phyloP scores from a whole-genome alignment of 306 rosid species.

The Hippophae gyantsensis region DNA sequence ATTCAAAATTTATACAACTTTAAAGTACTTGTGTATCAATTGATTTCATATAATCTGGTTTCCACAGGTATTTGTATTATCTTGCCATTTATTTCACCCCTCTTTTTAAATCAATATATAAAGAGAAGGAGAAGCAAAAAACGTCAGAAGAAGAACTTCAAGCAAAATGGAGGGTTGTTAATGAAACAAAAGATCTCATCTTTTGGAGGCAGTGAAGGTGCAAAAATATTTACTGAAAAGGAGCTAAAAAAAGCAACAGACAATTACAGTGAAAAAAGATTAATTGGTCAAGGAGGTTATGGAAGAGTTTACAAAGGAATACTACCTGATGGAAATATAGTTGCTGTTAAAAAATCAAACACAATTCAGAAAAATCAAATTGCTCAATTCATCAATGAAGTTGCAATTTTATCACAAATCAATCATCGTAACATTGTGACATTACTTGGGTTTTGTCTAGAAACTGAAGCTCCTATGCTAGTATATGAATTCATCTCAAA shows the following conservation, averaged over 20 bases:
- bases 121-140: conserved; percentile 15
- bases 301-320: conserved; percentile 31
- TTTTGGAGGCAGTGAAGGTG: conserved; percentile 22
- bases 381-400: conserved; percentile 34
- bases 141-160: conserved; percentile 30
- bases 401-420: conserved; percentile 38
- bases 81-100: too few relatives aligned
- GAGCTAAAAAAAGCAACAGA: conserved; percentile 44
- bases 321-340: conserved; percentile 18
- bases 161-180: conserved; percentile 50
- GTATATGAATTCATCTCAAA: conserved; percentile 53
- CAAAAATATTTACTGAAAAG: conserved; percentile 33
- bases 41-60: too few relatives aligned
- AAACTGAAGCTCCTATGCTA: conserved; percentile 42
- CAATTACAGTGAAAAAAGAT: conserved; percentile 9
- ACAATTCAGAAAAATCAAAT: conserved; percentile 27
- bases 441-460: conserved; percentile 46
- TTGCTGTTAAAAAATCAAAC: conserved; percentile 30
- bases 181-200: conserved; percentile 31
- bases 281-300: conserved; percentile 25
- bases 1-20: too few relatives aligned
- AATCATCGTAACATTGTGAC: conserved; percentile 41
- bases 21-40: too few relatives aligned
- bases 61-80: too few relatives aligned
- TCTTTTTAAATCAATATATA: conserved; percentile 13